Evolutionary conservation across 1,284 basidiomycete species (phyloP).

Genomic region (Moniliophthora roreri): DNA sequence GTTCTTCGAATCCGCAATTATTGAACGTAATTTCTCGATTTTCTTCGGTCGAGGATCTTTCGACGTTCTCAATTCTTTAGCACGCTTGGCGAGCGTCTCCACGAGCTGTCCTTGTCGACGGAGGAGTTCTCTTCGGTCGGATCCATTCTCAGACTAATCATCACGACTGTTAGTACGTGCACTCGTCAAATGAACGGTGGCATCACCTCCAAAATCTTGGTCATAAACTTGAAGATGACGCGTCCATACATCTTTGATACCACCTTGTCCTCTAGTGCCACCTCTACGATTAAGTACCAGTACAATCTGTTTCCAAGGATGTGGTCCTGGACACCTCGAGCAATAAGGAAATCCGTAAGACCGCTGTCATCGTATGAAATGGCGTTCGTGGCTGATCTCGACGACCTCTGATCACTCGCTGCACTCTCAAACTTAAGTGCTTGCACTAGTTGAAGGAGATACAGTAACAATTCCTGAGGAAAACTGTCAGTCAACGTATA

Average conservation of each 20-base stretch:
- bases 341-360: conserved; percentile 88
- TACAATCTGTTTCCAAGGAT: conserved; percentile 91
- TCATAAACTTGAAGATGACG: conserved; percentile 88
- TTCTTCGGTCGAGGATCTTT: conserved; percentile 96
- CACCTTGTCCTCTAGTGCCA: conserved; percentile 73
- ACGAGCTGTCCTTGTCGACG: conserved; percentile 86
- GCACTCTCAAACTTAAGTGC: conserved; percentile 93
- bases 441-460: conserved; percentile 95
- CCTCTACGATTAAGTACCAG: conserved; percentile 98
- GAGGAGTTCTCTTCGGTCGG: conserved; percentile 79
- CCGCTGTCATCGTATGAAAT: conserved; percentile 84
- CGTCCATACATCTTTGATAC: conserved; percentile 91
- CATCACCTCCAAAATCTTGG: conserved; percentile 77
- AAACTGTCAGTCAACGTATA: conserved; percentile 7
- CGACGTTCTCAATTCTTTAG: conserved; percentile 83
- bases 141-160: conserved; percentile 70
- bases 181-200: conserved; percentile 5
- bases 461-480: conserved; percentile 83
- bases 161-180: conserved; percentile 12
- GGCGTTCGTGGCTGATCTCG: conserved; percentile 64
- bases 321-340: conserved; percentile 79
- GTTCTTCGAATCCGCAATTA: conserved; percentile 85
- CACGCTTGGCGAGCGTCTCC: conserved; percentile 79
- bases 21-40: conserved; percentile 89
- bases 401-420: conserved; percentile 68